Conservation (phyloP, 306 rosid genomes). For the Trifolium subterraneum region DNA sequence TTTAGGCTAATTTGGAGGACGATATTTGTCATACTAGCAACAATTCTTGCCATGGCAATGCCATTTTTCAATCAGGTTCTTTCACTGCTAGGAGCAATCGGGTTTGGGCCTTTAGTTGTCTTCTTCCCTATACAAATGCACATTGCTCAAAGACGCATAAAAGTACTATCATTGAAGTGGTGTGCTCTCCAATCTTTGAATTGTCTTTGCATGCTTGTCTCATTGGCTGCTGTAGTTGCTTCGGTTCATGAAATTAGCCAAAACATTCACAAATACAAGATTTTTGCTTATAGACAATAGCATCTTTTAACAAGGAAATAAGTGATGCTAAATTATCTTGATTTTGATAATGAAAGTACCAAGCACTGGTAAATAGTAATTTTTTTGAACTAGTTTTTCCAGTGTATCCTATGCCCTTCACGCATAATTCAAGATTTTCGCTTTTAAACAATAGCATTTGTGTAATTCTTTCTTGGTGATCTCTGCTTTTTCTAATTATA, state of each 20-base stretch:
- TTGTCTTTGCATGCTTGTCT: slow-evolving; percentile 49
- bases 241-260: slow-evolving; percentile 54
- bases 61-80: slow-evolving; percentile 73
- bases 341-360: too few relatives aligned
- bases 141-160: slow-evolving; percentile 56
- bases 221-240: slow-evolving; percentile 55
- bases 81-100: slow-evolving; percentile 68
- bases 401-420: too few relatives aligned
- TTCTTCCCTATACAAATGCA: slow-evolving; percentile 77
- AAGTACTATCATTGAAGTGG: slow-evolving; percentile 51
- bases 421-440: too few relatives aligned
- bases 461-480: too few relatives aligned
- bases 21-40: slow-evolving; percentile 49
- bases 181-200: slow-evolving; percentile 57
- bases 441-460: too few relatives aligned
- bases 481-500: too few relatives aligned
- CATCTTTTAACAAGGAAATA: background rate
- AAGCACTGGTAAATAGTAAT: too few relatives aligned
- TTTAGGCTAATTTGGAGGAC: slow-evolving; percentile 76
- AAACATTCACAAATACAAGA: slow-evolving; percentile 50
- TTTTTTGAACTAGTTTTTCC: too few relatives aligned
- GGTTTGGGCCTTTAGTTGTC: slow-evolving; percentile 67
- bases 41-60: slow-evolving; percentile 56
- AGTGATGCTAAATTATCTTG: background rate
- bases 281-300: slow-evolving; percentile 51